phyloP scores from a whole-genome alignment of 1,284 basidiomycete genomes.

The Puccinia novopanici region DNA sequence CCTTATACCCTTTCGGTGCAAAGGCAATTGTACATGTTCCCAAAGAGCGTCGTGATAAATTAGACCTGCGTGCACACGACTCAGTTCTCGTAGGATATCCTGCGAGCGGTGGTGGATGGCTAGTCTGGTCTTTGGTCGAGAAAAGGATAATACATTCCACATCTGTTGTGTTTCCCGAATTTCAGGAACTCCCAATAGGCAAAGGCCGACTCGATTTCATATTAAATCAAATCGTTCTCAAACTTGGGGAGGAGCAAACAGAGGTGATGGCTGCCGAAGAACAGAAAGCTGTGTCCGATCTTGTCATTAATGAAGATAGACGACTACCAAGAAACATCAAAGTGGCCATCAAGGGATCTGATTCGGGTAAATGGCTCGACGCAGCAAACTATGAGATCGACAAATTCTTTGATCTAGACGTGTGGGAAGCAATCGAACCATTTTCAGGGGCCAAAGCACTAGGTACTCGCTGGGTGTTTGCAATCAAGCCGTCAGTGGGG shows the following conservation, averaged over 20 bases:
- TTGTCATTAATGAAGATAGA: neutral
- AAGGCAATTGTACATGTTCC: neutral
- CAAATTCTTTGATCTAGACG: neutral
- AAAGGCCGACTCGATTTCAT: neutral
- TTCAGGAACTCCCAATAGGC: neutral
- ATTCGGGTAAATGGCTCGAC: neutral
- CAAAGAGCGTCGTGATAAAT: neutral
- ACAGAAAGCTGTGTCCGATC: neutral
- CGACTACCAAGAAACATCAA: neutral
- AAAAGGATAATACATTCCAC: neutral
- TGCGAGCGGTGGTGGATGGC: neutral
- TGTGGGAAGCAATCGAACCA: constrained; percentile 4
- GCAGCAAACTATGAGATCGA: constrained; percentile 14
- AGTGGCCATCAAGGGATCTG: neutral
- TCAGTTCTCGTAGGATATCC: neutral
- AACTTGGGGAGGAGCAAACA: constrained; percentile 4
- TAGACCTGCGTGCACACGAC: neutral
- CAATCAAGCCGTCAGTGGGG: neutral
- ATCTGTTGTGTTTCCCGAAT: neutral
- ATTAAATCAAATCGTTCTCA: neutral
- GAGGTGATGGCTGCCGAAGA: neutral
- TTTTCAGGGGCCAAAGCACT: neutral
- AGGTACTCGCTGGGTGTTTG: constrained; percentile 21
- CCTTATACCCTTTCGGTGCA: neutral
- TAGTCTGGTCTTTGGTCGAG: neutral